These are phyloP conservation scores for Tricholoma terreum DNA, from an alignment of 768 basidiomycete genomes.

Conservation along the genomic window DNA sequence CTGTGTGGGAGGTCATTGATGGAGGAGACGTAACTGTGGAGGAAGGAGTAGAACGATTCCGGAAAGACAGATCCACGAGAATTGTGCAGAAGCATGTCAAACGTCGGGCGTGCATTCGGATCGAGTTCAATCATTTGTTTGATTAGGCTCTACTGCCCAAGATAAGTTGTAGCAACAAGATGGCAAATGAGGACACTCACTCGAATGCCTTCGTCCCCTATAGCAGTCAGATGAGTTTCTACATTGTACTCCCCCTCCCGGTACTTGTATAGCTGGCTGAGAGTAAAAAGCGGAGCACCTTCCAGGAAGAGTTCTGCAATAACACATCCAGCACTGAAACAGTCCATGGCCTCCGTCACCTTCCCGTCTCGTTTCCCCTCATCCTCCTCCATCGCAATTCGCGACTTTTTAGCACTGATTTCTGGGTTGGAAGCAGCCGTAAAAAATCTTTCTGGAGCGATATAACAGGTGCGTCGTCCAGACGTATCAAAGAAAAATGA, in stretches of 20 bases:
- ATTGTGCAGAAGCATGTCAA: conserved; percentile 71
- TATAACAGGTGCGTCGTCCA: conserved; percentile 88
- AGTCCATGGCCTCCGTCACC: conserved; percentile 96
- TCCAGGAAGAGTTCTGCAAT: conserved; percentile 95
- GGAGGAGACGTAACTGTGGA: conserved; percentile 84
- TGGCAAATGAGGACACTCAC: conserved; percentile 44
- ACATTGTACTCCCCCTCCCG: conserved; percentile 80
- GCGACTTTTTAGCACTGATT: conserved; percentile 65
- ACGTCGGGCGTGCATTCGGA: conserved; percentile 72
- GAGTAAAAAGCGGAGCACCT: conserved; percentile 87
- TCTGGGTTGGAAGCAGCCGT: conserved; percentile 65
- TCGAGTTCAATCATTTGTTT: conserved; percentile 88
- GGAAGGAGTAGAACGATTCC: conserved; percentile 91
- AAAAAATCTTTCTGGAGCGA: conserved; percentile 96
- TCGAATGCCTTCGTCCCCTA: conserved; percentile 79
- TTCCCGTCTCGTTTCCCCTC: conserved; percentile 73
- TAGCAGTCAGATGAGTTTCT: conserved; percentile 63
- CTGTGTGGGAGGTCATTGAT: conserved; percentile 64
- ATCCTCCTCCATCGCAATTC: conserved; percentile 46
- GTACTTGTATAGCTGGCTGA: conserved; percentile 95
- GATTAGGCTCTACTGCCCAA: conserved; percentile 66
- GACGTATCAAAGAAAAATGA: conserved; percentile 98
- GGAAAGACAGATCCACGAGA: conserved; percentile 83
- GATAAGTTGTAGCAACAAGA: conserved; percentile 19
- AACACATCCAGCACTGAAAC: conserved; percentile 93